These are phyloP conservation scores for Ophiocordyceps camponoti-saundersi DNA, from an alignment of 2,329 filamentous ascomycete species.

Conservation along the genomic window DNA sequence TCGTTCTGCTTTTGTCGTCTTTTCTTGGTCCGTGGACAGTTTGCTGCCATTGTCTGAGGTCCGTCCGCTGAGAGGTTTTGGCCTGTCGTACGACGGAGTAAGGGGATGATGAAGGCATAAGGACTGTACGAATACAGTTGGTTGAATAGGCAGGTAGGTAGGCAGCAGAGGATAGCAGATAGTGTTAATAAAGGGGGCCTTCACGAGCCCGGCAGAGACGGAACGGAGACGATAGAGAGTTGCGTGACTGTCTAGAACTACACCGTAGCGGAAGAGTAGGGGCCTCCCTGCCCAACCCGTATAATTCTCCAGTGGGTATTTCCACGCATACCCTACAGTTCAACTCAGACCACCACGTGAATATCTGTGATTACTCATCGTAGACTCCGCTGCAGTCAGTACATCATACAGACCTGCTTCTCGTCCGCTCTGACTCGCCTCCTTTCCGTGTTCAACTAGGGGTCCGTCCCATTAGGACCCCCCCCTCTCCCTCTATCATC, in stretches of 20 bases:
- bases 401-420: too few species aligned
- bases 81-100: not conserved
- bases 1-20: not conserved
- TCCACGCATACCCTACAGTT: too few species aligned
- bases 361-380: too few species aligned
- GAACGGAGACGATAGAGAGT: not conserved
- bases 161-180: not conserved
- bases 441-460: slow-evolving; percentile 3
- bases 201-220: not conserved
- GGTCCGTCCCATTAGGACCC: slow-evolving; percentile 18
- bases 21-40: not conserved
- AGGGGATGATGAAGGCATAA: not conserved
- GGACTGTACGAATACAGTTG: not conserved
- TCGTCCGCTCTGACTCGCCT: too few species aligned
- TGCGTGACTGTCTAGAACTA: too few species aligned
- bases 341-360: too few species aligned
- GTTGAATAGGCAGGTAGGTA: not conserved
- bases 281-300: too few species aligned
- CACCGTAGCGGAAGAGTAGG: too few species aligned
- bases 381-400: too few species aligned
- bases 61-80: not conserved
- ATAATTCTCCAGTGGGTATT: too few species aligned
- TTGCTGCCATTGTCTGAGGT: not conserved
- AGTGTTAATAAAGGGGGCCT: not conserved
- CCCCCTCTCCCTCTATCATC: slow-evolving; percentile 4